Evolutionary conservation across 306 rosid genomes (phyloP), one percentile per base, ranked within the genome.

Genomic region (Malus domestica): DNA sequence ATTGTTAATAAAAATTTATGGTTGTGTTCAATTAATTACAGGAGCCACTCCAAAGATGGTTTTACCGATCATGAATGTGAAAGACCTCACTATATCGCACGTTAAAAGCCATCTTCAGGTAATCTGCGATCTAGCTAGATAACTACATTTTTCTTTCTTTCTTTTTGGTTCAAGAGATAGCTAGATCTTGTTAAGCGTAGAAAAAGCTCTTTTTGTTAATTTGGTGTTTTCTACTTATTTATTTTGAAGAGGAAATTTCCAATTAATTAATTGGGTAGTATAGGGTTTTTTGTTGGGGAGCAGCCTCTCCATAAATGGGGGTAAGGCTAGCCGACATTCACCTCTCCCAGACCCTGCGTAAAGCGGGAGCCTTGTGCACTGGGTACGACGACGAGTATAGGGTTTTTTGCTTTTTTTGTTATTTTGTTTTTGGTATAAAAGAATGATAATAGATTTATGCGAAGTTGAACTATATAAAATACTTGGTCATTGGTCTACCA

Each of bases 101-200:
- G 91, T 94, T 25, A 94, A 94, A 83, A 91, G 98, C 82, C 98
- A 94, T 82, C 96, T 94, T 78, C 98, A 94, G 97, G 98, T 93
- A 35, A 78, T 46, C 16, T 15, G 19, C 54, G 54, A 49, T 14
- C 54, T 49, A 14, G 54, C 19, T 49, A 13, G 52, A 46, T 46
- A 38, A 38, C 42, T 38, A 7, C 42, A 38, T 38, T 3, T 55
- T 20, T 8, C 20, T 4, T 51, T 51, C 4, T 0, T 20, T 55
- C 3, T 20, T 55, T 14, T 52, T 16, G 2, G 57, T 52, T 52
- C 20, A 18, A 14, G 19, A 52, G 57, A 13, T 52, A 22, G 62
- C 62, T 57, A 58, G 29, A 58, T 58, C 62, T 58, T 9, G 23
- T 58, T 58, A 22, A 58, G 15, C 27, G 35, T 25, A 12, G 8